Evolutionary conservation across 805 yeast species (phyloP), one percentile per base, ranked within the genome.

Genomic region (Lipomyces chichibuensis): DNA sequence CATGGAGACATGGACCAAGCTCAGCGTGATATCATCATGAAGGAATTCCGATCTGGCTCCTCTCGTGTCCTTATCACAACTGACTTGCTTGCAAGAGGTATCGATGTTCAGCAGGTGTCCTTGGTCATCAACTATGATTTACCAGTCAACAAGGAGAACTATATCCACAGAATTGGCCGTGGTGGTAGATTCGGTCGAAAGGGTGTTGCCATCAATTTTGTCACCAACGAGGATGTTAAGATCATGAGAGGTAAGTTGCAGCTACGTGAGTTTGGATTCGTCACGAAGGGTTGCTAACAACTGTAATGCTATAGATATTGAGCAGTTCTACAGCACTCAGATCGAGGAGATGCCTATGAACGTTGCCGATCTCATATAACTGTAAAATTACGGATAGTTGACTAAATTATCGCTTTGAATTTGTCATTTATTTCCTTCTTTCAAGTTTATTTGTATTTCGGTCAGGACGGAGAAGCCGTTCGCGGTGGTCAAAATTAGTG

Each of bases 111-210:
- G 83, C 98, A 94, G 78, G 97, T 94, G 59, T 93, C 98, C 13
- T 82, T 94, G 73, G 99, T 94, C 68, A 91, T 94, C 76, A 94
- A 94, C 85, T 94, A 91, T 82, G 99, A 94, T 80, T 82, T 94
- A 79, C 98, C 99, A 65, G 80, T 86, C 71, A 92, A 95, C 84
- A 88, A 89, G 78, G 98, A 94, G 80, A 94, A 94, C 85, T 94
- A 94, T 80, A 88, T 94, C 77, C 99, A 94, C 84, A 87, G 99
- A 81, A 94, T 94, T 73, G 99, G 99, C 80, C 89, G 99, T 80
- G 92, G 97, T 74, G 99, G 98, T 72, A 88, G 99, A 79, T 94
- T 94, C 83, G 99, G 99, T 74, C 88, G 99, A 81, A 94, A 93
- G 84, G 99, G 97, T 84, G 96, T 90, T 76, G 98, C 99, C 66